Evolutionary conservation across 2,329 filamentous ascomycete genomes (phyloP), one percentile per base, ranked within the genome.

Genomic region (Aspergillus oerlinghausenensis): DNA sequence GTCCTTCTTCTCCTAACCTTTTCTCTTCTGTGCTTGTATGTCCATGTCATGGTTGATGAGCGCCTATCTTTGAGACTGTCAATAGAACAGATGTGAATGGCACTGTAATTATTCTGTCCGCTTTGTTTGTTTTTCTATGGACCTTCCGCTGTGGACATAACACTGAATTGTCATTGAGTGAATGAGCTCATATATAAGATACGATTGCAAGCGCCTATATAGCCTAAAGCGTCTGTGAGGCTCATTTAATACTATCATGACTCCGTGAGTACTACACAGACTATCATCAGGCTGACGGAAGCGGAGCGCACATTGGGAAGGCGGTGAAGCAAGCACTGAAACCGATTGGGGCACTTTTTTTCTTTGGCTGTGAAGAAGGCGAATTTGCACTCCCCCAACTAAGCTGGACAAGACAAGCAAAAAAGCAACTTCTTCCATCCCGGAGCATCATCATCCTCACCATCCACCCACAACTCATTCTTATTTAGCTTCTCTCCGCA

Each of bases 261-360:
- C 32, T 38, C 32, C 5, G 3, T 17, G 32, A 17, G 32, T 7
- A 14, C 11, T 7, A 14, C 4, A 1, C 4, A 1, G 14, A 14
- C 4, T 5, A 35, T 17, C 4, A 35, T 17, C 11, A 35, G 32
- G 21, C 23, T 14, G 21, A 21, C 17, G 10, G 23, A 25, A 26
- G 43, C 43, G 43, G 43, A 47, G 43, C 14, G 43, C 21, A 14
- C 10, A 23, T 47, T 25, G 4, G 43, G 43, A 47, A 47, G 43
- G 43, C 43, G 43, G 63, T 65, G 52, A 51, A 29, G 3, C 5
- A 21, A 21, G 17, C 38, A 45, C 50, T 50, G 47, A 53, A 56
- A 51, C n/a, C 40, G 49, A 42, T 55, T 57, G 51, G 56, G 49
- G 48, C 47, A 47, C 45, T 45, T 49, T 43, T 53, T 28, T 14